Conservation (phyloP, 2,329 filamentous ascomycete species). For the Xylaria sp. region DNA sequence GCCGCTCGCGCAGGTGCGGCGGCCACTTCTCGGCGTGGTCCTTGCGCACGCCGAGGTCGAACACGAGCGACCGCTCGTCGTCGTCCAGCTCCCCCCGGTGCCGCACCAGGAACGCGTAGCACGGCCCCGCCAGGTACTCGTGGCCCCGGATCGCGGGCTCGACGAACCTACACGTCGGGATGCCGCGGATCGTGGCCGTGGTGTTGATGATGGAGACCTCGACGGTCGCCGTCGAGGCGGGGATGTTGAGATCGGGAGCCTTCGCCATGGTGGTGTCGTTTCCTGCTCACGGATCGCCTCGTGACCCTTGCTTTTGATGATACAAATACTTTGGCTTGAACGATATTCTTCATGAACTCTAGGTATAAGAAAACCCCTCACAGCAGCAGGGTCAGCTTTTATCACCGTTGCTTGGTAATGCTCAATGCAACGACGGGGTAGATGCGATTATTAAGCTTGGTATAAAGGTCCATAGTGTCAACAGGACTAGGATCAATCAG, state of each 20-base stretch:
- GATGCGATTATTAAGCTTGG: too few relatives aligned
- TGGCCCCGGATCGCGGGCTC: constrained; percentile 36
- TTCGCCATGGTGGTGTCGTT: constrained; percentile 26
- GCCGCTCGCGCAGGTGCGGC: not conserved
- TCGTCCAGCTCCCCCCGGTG: constrained; percentile 29
- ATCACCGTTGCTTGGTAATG: too few relatives aligned
- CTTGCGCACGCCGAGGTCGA: constrained; percentile 30
- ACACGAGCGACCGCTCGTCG: constrained; percentile 29
- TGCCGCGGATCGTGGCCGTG: constrained; percentile 28
- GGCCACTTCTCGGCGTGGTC: constrained; percentile 24
- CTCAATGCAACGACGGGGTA: too few relatives aligned
- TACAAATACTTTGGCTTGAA: not conserved
- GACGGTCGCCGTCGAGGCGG: constrained; percentile 36
- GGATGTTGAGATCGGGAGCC: constrained; percentile 37
- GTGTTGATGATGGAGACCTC: constrained; percentile 40
- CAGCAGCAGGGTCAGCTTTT: too few relatives aligned
- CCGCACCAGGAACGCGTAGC: constrained; percentile 29
- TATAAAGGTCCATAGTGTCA: too few relatives aligned
- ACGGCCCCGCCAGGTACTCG: constrained; percentile 30
- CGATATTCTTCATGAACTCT: not conserved
- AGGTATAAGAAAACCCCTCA: not conserved
- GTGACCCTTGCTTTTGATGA: not conserved
- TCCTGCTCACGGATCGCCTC: not conserved
- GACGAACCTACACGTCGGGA: constrained; percentile 28
- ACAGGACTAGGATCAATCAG: too few relatives aligned